Evolutionary conservation across 257 asterid species (phyloP).

Genomic region (Paraleonurus japonicus): DNA sequence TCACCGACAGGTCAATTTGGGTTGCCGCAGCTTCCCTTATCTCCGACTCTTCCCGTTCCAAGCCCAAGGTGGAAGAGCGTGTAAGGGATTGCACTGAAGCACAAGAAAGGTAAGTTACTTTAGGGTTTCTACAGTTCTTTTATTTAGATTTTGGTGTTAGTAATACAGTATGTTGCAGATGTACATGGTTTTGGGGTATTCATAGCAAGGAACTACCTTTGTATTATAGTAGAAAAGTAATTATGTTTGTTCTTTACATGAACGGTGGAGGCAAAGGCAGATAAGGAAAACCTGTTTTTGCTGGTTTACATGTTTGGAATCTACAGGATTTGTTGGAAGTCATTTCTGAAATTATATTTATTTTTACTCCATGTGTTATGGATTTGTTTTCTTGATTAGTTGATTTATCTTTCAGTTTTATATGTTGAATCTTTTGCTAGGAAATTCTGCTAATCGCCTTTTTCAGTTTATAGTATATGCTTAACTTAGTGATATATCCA

Average conservation of each 20-base stretch:
- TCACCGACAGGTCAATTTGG: conserved; percentile 79
- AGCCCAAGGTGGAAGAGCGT: conserved; percentile 71
- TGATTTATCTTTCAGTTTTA: neutral
- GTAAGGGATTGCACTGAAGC: conserved; percentile 30
- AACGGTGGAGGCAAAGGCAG: conserved; percentile 22
- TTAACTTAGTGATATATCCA: neutral
- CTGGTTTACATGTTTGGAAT: conserved; percentile 20
- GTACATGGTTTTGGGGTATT: conserved; percentile 52
- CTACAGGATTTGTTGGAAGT: conserved; percentile 6
- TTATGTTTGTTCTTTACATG: conserved; percentile 29
- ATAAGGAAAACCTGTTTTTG: conserved; percentile 14
- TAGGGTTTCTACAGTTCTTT: conserved; percentile 30
- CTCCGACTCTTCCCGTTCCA: conserved; percentile 70
- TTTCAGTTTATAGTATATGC: neutral
- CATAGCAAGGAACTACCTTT: conserved; percentile 35
- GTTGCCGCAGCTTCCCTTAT: conserved; percentile 67
- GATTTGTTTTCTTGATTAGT: neutral
- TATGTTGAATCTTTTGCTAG: neutral
- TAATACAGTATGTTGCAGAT: conserved; percentile 37
- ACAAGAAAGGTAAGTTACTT: conserved; percentile 44
- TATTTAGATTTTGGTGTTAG: conserved; percentile 30
- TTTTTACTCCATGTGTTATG: conserved; percentile 2
- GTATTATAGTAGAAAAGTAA: conserved; percentile 34
- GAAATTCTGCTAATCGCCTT: neutral
- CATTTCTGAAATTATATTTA: neutral